Base-by-base conservation (phyloP, 768 basidiomycete genomes). In the Kockovaella imperatae region DNA sequence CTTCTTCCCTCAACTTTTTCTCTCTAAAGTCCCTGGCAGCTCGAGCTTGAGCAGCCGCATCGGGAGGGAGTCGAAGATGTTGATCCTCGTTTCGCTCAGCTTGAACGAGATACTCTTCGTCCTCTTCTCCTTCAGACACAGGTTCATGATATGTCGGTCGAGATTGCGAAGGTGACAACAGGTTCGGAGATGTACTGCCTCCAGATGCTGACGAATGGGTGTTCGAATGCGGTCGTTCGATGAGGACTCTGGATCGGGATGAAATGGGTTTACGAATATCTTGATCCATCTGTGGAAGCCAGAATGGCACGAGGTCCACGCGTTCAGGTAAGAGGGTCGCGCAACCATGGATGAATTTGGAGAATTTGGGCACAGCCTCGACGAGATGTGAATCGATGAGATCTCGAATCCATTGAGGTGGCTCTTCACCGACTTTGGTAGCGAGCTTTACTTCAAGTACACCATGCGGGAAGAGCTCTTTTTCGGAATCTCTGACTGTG, bases 301-400 rank as follows among this genome's bases (percentile, higher is more conserved):
- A 99, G 77, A 96, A 99, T 5, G 95, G 95, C 29, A 99, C 86
- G 20, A 99, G 78, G 63, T 96, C 86, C 36, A 96, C 91, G 29
- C 93, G 84, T 61, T 86, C 80, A 17, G 91, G 90, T 8, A 97
- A 73, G 0, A 97, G 77, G 1, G 89, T 90, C 2, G 93, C 83
- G 67, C 95, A 99, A 21, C 95, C 93, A 68, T 93, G 90, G 47
- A 95, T 91, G 67, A 93, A 93, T 79, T 70, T 75, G 78, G 86
- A 86, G 77, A 97, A 97, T 74, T 97, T 97, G 28, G 95, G 95
- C 1, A 99, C 88, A 11, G 91, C 89, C 71, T 96, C 95, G 15
- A 97, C 93, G 5, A 97, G 74, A 72, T 97, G 89, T 24, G 86
- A 88, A 60, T 84, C 82, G 20, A 97, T 89, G n/a, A 99, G 80